Evolutionary conservation across 495 filamentous ascomycete genomes (phyloP), one percentile per base, ranked within the genome.

Genomic region (Polyplosphaeria fusca): DNA sequence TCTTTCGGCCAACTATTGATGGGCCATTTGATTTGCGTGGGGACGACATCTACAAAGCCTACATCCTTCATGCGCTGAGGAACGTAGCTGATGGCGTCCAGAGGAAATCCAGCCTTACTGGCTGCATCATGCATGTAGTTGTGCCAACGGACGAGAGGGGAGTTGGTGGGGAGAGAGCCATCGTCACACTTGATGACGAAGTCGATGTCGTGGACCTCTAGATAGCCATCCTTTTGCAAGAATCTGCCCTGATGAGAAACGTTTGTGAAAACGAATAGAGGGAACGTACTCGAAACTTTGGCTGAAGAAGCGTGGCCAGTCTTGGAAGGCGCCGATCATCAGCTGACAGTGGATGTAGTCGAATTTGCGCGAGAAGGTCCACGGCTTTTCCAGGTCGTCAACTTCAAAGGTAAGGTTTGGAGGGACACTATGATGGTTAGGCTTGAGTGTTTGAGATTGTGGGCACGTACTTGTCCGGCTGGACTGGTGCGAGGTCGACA

Each of bases 151-250:
- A 43, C 35, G 25, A 55, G 35, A 1, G 52, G 25, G 19, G 52
- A 47, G 52, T 55, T 25, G 12, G 52, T 30, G 30, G 39, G 39
- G 25, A 50, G 4, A 35, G 59, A 50, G n/a, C 52, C 63, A 47
- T 68, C 63, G 40, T 63, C 63, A 28, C 64, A 63, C 12, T 26
- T 30, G n/a, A 47, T 39, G 4, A 42, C 32, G 19, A 55, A 37
- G 27, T 55, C 32, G 9, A 47, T 46, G 27, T 55, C 52, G 7
- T 46, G 52, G 3, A 55, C 27, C 37, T 55, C 52, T 4, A 47
- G 1, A 20, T 22, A 55, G 24, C 52, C 40, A 37, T 26, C 41
- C 19, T n/a, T 9, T 5, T 45, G n/a, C 13, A 55, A 25, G 22
- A 22, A 22, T 27, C 40, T 53, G 20, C 20, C 11, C 13, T 49